Conservation (phyloP, 2,329 filamentous ascomycete species). For the Boeremia exigua region DNA sequence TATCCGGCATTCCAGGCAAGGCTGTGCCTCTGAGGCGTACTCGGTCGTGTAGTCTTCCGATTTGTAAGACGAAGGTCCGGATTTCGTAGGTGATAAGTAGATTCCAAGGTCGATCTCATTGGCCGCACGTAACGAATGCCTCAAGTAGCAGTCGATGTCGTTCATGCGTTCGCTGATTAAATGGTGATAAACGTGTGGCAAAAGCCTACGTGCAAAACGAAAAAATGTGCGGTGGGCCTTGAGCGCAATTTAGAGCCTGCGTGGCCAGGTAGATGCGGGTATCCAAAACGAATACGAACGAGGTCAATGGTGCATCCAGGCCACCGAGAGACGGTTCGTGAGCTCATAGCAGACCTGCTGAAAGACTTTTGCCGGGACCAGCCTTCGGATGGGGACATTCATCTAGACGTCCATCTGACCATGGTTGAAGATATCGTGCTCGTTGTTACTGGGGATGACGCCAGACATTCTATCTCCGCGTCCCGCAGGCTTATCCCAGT, state of each 20-base stretch:
- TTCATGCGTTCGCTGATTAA: slow-evolving; percentile 8
- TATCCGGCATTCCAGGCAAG: slow-evolving; percentile 3
- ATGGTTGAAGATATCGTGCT: slow-evolving; percentile 57
- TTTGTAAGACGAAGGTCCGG: slow-evolving; percentile 4
- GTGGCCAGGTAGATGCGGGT: slow-evolving; percentile 30
- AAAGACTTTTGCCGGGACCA: slow-evolving; percentile 42
- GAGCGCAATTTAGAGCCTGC: slow-evolving; percentile 31
- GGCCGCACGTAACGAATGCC: slow-evolving; percentile 3
- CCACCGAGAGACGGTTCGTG: slow-evolving; percentile 5
- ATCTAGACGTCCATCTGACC: slow-evolving; percentile 47
- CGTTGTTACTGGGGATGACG: slow-evolving; percentile 53
- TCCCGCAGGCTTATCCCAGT: slow-evolving; percentile 50
- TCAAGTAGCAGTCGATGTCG: neutral
- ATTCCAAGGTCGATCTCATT: slow-evolving; percentile 5
- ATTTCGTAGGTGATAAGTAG: slow-evolving; percentile 18
- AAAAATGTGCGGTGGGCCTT: slow-evolving; percentile 24
- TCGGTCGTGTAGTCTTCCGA: slow-evolving; percentile 1
- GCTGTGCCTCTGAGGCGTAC: neutral
- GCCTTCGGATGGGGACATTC: slow-evolving; percentile 1
- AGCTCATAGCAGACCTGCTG: slow-evolving; percentile 29
- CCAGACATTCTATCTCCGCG: slow-evolving; percentile 60
- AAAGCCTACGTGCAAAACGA: slow-evolving; percentile 19
- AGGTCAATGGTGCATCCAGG: slow-evolving; percentile 6
- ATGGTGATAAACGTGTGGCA: slow-evolving; percentile 12
- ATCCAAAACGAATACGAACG: slow-evolving; percentile 31